Evolutionary conservation across 1,284 basidiomycete species (phyloP).

Genomic region (Leccinum cinnamomeum): DNA sequence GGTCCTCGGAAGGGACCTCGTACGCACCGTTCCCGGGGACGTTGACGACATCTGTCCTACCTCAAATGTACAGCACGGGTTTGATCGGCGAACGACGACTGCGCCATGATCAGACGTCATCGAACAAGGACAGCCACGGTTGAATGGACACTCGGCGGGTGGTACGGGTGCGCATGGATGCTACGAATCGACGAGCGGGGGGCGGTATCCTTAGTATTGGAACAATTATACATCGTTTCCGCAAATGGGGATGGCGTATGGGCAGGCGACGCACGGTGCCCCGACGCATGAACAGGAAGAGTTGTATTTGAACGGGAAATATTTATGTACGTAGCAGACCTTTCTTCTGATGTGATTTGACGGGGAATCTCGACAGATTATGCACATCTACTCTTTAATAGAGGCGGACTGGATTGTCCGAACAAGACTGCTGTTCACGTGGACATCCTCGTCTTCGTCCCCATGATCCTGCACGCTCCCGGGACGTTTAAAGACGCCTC

Average conservation of each 20-base stretch:
- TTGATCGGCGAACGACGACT: conserved; percentile 47
- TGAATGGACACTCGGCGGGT: conserved; percentile 1
- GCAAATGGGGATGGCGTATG: conserved; percentile 52
- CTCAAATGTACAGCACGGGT: conserved; percentile 71
- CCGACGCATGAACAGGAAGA: conserved; percentile 23
- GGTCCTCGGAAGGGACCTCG: no score
- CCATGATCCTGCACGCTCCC: not conserved
- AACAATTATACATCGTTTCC: conserved; percentile 59
- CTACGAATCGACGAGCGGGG: conserved; percentile 25
- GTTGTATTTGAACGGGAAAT: conserved; percentile 26
- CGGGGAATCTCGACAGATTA: not conserved
- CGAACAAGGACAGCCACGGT: conserved; percentile 10
- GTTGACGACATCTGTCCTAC: conserved; percentile 62
- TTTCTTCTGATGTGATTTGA: conserved; percentile 2
- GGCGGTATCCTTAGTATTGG: conserved; percentile 58
- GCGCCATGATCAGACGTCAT: conserved; percentile 15
- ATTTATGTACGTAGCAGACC: conserved; percentile 28
- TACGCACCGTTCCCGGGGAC: conserved; percentile 24
- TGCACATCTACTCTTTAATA: not conserved
- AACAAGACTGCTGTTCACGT: not conserved
- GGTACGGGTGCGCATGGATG: conserved; percentile 17
- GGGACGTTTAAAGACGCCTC: not conserved
- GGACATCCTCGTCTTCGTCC: not conserved
- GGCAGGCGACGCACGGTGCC: conserved; percentile 13
- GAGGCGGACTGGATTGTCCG: not conserved